Percentiles rank a stretch among this genome's conserved stretches.
These are phyloP conservation scores for Platanthera guangdongensis DNA, from an alignment of 106 monocot genomes.

Conservation along the genomic window DNA sequence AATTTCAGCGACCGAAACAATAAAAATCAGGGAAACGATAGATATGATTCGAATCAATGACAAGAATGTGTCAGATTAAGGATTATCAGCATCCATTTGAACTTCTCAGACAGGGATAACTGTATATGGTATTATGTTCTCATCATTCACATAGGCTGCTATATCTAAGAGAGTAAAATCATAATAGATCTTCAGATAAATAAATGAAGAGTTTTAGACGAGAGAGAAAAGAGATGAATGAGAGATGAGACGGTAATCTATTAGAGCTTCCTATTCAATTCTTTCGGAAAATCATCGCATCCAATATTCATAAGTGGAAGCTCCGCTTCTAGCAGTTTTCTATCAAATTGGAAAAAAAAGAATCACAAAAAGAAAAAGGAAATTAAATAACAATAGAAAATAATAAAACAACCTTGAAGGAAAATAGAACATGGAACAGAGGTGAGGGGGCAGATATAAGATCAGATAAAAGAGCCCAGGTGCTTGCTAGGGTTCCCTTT, in stretches of 20 bases:
- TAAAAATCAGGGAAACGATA: neutral
- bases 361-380: neutral
- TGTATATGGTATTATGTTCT: constrained; percentile 4
- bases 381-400: neutral
- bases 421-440: no score
- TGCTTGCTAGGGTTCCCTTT: no score
- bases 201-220: neutral
- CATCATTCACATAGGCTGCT: neutral
- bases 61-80: constrained; percentile 7
- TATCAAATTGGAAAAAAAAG: neutral
- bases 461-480: no score
- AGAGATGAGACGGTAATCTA: neutral
- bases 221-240: neutral
- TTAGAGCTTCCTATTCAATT: constrained; percentile 10
- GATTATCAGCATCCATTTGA: neutral
- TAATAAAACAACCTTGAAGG: no score
- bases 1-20: neutral
- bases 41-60: neutral
- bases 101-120: constrained; percentile 9
- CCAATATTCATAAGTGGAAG: neutral
- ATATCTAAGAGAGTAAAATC: neutral
- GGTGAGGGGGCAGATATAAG: no score
- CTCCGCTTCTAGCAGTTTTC: neutral
- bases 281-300: neutral
- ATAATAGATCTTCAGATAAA: neutral